Base-by-base conservation (phyloP, 148 eudicot species). In the Fagopyrum homotropicum region DNA sequence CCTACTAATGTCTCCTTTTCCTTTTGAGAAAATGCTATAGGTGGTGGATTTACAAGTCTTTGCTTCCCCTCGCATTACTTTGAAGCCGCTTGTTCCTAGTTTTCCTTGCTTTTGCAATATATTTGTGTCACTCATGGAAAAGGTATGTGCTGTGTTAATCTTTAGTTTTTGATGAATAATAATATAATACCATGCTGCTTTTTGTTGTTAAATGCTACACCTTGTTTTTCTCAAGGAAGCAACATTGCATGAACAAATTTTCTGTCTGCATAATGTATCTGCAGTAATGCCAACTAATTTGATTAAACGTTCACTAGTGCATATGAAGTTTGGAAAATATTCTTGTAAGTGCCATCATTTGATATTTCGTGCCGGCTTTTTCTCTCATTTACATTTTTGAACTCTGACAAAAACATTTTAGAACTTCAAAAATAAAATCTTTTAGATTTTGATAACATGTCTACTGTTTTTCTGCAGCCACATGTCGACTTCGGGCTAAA, bases 61-160 rank as follows among this genome's bases (percentile, higher is more conserved):
- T 82, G 98, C 97, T 68, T 77, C 83, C 75, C 98, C 98, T 3
- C 97, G 98, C 10, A 87, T 93, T 70, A 89, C 97, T 66, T 72
- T 93, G 44, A 93, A 93, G 85, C 97, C 98, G 14, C 79, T 93
- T 83, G 98, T 93, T 73, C 98, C 98, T 66, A 89, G 94, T 82
- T 91, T 93, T 78, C 98, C 98, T 70, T 91, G 97, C 81, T 93
- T 93, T 83, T 90, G 94, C 69, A 89, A 87, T 59, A 91, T 93
- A 76, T 87, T 63, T 45, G 98, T 91, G 6, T 91, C 97, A 55
- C 97, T 93, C 61, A 93, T 91, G 98, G 97, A 91, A 73, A 93
- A 93, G 98, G 97, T 93, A 15, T 60, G 88, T 79, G 73, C 57
- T 77, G 30, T 75, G 40, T 51, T 1, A 35, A n/a, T 19, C 46